Evolutionary conservation across 2,329 filamentous ascomycete genomes (phyloP).

Genomic region (Aspergillus sp.): DNA sequence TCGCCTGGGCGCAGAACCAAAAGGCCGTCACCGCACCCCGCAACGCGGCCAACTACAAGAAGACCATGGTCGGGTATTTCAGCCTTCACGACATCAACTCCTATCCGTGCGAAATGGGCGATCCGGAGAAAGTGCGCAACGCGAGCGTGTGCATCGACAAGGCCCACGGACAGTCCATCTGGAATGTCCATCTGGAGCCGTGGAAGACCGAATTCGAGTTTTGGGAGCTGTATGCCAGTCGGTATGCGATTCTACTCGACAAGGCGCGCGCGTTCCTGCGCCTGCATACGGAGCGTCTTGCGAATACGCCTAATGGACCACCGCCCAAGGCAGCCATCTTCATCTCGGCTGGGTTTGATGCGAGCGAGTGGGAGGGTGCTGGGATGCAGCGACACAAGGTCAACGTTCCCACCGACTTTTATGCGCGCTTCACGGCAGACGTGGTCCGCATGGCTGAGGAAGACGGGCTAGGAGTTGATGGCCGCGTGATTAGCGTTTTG

Average conservation of each 20-base stretch:
- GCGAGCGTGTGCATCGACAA: constrained; percentile 93
- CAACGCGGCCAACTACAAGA: constrained; percentile 74
- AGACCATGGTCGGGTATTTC: constrained; percentile 89
- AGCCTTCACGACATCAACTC: constrained; percentile 98
- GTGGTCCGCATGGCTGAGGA: constrained; percentile 80
- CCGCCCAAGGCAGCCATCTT: constrained; percentile 84
- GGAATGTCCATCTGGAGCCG: constrained; percentile 90
- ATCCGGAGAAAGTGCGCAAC: constrained; percentile 87
- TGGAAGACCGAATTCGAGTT: constrained; percentile 85
- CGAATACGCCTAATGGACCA: constrained; percentile 55
- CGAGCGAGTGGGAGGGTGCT: constrained; percentile 86
- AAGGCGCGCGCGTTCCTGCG: constrained; percentile 79
- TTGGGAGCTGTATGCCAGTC: constrained; percentile 80
- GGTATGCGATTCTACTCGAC: constrained; percentile 73
- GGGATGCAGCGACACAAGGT: constrained; percentile 96
- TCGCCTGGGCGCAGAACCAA: constrained; percentile 86
- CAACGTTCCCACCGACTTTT: constrained; percentile 95
- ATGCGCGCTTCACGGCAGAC: constrained; percentile 84
- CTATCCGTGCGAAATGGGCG: constrained; percentile 93
- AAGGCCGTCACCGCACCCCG: constrained; percentile 64
- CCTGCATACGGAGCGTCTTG: constrained; percentile 66
- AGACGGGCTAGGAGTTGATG: constrained; percentile 72
- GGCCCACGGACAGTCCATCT: constrained; percentile 88
- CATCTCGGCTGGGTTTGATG: constrained; percentile 93
- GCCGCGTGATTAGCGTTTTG: constrained; percentile 85